Evolutionary conservation across 2,329 filamentous ascomycete species (phyloP).

Genomic region (Colletotrichum sp.): DNA sequence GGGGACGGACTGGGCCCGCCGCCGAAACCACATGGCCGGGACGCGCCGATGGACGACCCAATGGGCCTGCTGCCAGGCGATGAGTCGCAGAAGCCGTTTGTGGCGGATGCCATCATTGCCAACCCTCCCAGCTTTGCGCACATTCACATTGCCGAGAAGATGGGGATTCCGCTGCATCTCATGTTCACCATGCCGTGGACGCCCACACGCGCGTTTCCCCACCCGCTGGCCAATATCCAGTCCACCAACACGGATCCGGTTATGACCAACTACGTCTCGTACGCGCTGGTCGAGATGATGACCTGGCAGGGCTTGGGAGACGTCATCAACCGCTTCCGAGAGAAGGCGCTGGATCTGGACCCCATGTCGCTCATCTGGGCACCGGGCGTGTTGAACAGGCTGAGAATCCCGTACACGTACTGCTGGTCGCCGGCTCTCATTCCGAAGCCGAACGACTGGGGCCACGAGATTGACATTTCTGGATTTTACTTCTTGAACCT

Average conservation of each 20-base stretch:
- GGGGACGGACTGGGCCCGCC: constrained; percentile 67
- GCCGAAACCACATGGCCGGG: constrained; percentile 48
- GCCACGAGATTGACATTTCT: constrained; percentile 70
- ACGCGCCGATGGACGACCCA: constrained; percentile 57
- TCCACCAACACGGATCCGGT: constrained; percentile 76
- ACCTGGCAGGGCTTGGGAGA: constrained; percentile 93
- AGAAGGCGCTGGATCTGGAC: constrained; percentile 75
- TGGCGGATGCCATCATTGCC: constrained; percentile 82
- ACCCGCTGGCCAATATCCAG: constrained; percentile 84
- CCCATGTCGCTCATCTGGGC: constrained; percentile 82
- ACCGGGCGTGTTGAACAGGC: constrained; percentile 76
- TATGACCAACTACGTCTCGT: constrained; percentile 84
- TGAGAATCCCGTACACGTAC: constrained; percentile 86
- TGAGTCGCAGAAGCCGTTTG: constrained; percentile 65
- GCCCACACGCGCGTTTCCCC: constrained; percentile 83
- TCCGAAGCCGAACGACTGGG: constrained; percentile 82
- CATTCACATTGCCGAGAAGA: constrained; percentile 75
- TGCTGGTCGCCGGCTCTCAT: constrained; percentile 87
- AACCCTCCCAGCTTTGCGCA: constrained; percentile 82
- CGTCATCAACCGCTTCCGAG: constrained; percentile 86
- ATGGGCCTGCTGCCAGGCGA: constrained; percentile 44
- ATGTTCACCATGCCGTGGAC: constrained; percentile 98
- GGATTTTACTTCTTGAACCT: constrained; percentile 80
- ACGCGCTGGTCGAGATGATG: constrained; percentile 87
- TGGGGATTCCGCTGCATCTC: constrained; percentile 78